Evolutionary conservation across 176 grass and related monocot genomes (phyloP), one percentile per base, ranked within the genome.

Genomic region (Rhipidocladum racemiflorum): DNA sequence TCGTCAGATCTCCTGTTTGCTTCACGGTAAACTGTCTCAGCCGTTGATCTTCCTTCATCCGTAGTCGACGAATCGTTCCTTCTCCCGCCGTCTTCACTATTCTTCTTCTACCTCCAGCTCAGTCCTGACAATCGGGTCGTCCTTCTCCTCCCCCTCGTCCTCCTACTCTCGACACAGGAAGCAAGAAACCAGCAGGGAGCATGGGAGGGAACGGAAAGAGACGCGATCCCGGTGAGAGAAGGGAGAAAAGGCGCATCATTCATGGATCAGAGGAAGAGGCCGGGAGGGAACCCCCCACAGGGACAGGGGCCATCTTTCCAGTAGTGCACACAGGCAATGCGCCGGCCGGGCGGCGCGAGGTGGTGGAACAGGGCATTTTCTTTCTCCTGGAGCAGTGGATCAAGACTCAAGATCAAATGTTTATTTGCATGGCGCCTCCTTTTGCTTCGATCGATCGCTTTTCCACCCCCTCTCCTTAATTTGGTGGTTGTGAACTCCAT

Each of bases 231-330:
- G 54, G 67, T 46, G 75, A 66, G 65, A 50, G 38, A 10, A n/a
- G 5, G 85, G 50, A 78, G 65, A 73, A 78, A 68, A 78, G 65
- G 56, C 77, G 44, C 69, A 81, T 81, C 45, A 72, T 82, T 89
- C 83, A 85, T 89, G 77, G 64, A 83, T 55, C 76, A 24, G 55
- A 34, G n/a, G 17, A 20, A 24, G 57, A 27, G 38, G 34, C n/a
- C n/a, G 49, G 73, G 30, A 3, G 43, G 39, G 72, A 61, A 78
- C 64, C 83, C 83, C 78, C 83, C 83, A 90, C 79, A 48, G 60
- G 54, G 72, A 90, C 79, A 40, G 60, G 28, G 65, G 73, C 66
- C 83, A 73, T 86, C 88, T 86, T 90, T 90, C 88, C 88, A 90
- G 88, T 86, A 50, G 86, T 54, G 75, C 57, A 83, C 78, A 71